phyloP scores from a whole-genome alignment of 1,284 basidiomycete species.

The Cutaneotrichosporon mucoides region DNA sequence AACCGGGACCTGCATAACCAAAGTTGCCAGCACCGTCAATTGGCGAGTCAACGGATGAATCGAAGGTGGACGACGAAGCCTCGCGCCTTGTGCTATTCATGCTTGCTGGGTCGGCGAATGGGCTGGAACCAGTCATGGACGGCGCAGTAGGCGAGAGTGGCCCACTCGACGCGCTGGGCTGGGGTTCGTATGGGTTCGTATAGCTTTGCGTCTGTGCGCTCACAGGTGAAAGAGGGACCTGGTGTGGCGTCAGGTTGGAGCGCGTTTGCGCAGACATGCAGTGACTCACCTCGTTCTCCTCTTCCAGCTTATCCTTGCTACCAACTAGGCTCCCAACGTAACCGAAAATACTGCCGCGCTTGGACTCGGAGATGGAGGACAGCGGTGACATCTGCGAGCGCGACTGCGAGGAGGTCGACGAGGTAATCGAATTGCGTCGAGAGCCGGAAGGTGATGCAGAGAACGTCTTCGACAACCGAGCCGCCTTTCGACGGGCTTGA shows the following conservation, averaged over 20 bases:
- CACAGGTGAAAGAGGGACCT: neutral
- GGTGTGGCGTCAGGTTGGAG: slow-evolving; percentile 11
- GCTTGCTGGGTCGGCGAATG: slow-evolving; percentile 26
- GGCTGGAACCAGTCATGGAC: slow-evolving; percentile 19
- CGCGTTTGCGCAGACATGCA: neutral
- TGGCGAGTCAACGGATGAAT: slow-evolving; percentile 10
- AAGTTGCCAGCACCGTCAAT: slow-evolving; percentile 12
- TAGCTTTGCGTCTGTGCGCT: neutral
- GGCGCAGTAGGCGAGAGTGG: neutral
- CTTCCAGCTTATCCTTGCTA: slow-evolving; percentile 16
- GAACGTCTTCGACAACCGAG: slow-evolving; percentile 12
- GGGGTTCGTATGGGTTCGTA: neutral
- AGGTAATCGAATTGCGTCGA: neutral
- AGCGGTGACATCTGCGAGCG: slow-evolving; percentile 3
- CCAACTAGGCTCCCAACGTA: slow-evolving; percentile 23
- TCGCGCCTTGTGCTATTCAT: too few relatives aligned
- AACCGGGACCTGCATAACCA: slow-evolving; percentile 30
- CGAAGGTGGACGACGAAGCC: too few relatives aligned
- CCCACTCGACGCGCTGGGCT: neutral
- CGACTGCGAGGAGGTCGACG: slow-evolving; percentile 12
- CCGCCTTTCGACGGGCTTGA: slow-evolving; percentile 40
- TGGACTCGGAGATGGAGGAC: slow-evolving; percentile 16
- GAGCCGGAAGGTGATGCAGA: neutral
- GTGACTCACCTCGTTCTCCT: slow-evolving; percentile 25
- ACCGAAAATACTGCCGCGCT: slow-evolving; percentile 27